Evolutionary conservation across 2,329 filamentous ascomycete species (phyloP).

Genomic region (Pseudogymnoascus sp.): DNA sequence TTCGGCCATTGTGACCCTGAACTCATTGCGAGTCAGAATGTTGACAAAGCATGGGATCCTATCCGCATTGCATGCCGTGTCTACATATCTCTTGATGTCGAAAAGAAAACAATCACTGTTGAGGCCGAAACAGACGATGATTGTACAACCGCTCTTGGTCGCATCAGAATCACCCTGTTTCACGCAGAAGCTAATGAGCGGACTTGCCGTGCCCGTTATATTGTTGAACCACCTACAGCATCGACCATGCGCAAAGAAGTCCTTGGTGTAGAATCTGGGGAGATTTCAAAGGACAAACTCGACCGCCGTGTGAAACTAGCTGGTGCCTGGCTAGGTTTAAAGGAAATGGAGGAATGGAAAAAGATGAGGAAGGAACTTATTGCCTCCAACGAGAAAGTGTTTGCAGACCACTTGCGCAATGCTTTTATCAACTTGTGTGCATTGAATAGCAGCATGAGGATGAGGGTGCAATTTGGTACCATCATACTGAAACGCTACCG

Average conservation of each 20-base stretch:
- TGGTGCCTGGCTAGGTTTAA: constrained; percentile 14
- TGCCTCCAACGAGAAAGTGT: constrained; percentile 13
- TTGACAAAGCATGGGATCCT: constrained; percentile 1
- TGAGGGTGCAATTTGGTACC: constrained; percentile 28
- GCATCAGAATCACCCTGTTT: not conserved
- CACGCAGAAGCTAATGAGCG: constrained; percentile 1
- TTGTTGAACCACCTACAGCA: constrained; percentile 22
- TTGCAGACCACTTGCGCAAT: constrained; percentile 19
- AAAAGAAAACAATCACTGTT: not conserved
- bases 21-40: not conserved
- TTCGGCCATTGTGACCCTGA: not conserved
- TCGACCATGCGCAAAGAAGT: constrained; percentile 15
- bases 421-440: constrained; percentile 19
- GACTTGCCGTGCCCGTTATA: constrained; percentile 12
- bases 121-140: not conserved
- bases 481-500: constrained; percentile 20
- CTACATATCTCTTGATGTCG: not conserved
- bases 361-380: constrained; percentile 10
- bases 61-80: constrained; percentile 1
- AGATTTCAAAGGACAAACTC: not conserved
- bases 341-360: constrained; percentile 18
- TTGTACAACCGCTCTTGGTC: not conserved
- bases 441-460: constrained; percentile 24
- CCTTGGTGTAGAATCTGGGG: constrained; percentile 9
- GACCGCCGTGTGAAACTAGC: constrained; percentile 11